These are phyloP conservation scores for Claviceps sp. DNA, from an alignment of 2,329 filamentous ascomycete genomes.

Conservation along the genomic window DNA sequence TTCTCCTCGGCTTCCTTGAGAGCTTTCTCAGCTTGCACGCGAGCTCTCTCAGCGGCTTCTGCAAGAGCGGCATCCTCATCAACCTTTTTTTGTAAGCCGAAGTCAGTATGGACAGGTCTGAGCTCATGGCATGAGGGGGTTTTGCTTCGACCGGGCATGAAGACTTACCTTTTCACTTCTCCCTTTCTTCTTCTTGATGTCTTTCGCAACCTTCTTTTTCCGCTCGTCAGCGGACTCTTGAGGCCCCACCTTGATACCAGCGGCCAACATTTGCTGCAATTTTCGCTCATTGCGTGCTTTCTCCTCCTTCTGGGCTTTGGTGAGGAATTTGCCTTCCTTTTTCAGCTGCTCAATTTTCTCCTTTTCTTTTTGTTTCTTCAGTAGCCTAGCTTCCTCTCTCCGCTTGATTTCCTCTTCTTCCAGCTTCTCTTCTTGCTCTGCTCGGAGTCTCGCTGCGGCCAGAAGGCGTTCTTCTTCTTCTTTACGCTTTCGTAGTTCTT, in stretches of 20 bases:
- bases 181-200: slow-evolving; percentile 68
- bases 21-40: slow-evolving; percentile 52
- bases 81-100: slow-evolving; percentile 26
- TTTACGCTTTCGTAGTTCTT: slow-evolving; percentile 52
- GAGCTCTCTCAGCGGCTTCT: slow-evolving; percentile 63
- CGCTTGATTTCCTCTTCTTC: slow-evolving; percentile 55
- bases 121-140: neutral
- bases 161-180: slow-evolving; percentile 39
- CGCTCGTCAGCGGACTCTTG: slow-evolving; percentile 40
- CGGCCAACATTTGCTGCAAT: slow-evolving; percentile 72
- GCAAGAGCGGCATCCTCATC: slow-evolving; percentile 69
- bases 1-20: slow-evolving; percentile 49
- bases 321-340: slow-evolving; percentile 76
- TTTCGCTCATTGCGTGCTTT: slow-evolving; percentile 68
- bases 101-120: slow-evolving; percentile 1
- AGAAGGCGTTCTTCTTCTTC: slow-evolving; percentile 50
- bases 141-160: neutral
- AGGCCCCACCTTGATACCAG: slow-evolving; percentile 59
- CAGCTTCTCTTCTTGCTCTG: slow-evolving; percentile 51
- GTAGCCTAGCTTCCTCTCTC: slow-evolving; percentile 58
- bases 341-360: slow-evolving; percentile 77
- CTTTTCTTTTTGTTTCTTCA: slow-evolving; percentile 78
- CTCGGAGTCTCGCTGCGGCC: slow-evolving; percentile 50
- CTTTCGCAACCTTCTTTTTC: slow-evolving; percentile 66
- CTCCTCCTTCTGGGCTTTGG: slow-evolving; percentile 73